Conservation (phyloP, 345 rosid genomes). For the Cardamine resedifolia region DNA sequence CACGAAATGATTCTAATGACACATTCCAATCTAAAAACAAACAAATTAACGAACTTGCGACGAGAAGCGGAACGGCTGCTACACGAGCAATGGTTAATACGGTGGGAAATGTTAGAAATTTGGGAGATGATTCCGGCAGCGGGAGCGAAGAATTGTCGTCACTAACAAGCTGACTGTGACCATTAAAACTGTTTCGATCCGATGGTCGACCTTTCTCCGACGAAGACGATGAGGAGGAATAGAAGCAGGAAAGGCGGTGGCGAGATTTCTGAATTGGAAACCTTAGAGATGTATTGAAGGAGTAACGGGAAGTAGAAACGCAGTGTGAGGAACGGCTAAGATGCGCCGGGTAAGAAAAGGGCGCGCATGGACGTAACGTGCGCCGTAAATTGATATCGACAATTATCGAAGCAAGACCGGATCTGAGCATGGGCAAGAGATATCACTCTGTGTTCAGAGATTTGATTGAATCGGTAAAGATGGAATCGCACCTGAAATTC, state of each 20-base stretch:
- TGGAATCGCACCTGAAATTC: background rate
- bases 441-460: background rate
- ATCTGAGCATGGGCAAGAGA: constrained; percentile 32
- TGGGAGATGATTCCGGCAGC: constrained; percentile 39
- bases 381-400: constrained; percentile 36
- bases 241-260: constrained; percentile 5
- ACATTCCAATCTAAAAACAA: background rate
- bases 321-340: constrained; percentile 29
- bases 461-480: constrained; percentile 15
- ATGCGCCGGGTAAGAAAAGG: constrained; percentile 35
- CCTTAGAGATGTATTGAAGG: constrained; percentile 6
- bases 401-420: constrained; percentile 25
- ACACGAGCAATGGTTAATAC: constrained; percentile 90
- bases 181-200: constrained; percentile 29
- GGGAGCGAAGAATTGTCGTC: constrained; percentile 32
- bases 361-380: constrained; percentile 36
- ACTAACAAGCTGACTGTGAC: background rate
- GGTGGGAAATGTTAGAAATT: constrained; percentile 86
- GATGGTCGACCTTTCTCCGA: constrained; percentile 30
- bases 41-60: constrained; percentile 52
- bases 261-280: constrained; percentile 12
- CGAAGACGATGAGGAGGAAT: constrained; percentile 28
- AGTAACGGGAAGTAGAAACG: constrained; percentile 7
- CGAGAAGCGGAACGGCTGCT: constrained; percentile 81
- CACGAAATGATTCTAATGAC: background rate